Conservation (phyloP, 2,329 filamentous ascomycete species). For the Colletotrichum sp. region DNA sequence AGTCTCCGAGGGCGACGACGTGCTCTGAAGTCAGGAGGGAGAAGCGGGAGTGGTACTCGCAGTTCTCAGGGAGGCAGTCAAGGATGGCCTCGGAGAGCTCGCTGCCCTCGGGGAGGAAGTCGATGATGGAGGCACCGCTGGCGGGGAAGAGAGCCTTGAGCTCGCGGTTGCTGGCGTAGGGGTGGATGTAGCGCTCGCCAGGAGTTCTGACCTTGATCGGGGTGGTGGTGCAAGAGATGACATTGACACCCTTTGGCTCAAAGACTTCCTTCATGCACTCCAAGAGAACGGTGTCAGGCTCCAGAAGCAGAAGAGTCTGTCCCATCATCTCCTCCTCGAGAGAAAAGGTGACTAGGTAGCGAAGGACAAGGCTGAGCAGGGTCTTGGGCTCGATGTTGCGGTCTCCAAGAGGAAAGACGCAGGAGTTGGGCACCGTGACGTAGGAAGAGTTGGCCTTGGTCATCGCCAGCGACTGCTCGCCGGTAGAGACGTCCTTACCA, state of each 20-base stretch:
- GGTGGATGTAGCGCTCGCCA: constrained; percentile 28
- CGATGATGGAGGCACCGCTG: constrained; percentile 29
- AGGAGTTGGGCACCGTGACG: constrained; percentile 26
- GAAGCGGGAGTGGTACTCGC: constrained; percentile 27
- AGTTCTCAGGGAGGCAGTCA: constrained; percentile 27
- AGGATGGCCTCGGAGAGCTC: constrained; percentile 30
- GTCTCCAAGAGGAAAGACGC: constrained; percentile 18
- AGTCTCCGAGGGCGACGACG: neutral
- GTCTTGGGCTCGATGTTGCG: constrained; percentile 17
- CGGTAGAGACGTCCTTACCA: constrained; percentile 31
- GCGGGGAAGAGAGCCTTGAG: constrained; percentile 31
- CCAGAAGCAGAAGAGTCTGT: constrained; percentile 34
- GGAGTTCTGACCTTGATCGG: neutral
- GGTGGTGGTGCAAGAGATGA: constrained; percentile 28
- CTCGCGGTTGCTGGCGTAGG: constrained; percentile 27
- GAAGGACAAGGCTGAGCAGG: constrained; percentile 27
- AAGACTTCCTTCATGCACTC: constrained; percentile 28
- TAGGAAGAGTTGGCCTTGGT: constrained; percentile 38
- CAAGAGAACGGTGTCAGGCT: constrained; percentile 34
- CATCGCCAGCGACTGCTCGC: constrained; percentile 30
- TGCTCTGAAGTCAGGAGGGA: constrained; percentile 19
- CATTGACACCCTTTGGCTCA: neutral
- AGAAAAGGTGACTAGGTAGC: constrained; percentile 26
- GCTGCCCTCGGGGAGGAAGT: constrained; percentile 33
- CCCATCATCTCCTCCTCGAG: constrained; percentile 13